Evolutionary conservation across 1,284 basidiomycete species (phyloP).

Genomic region (Trichosporon ovoides): DNA sequence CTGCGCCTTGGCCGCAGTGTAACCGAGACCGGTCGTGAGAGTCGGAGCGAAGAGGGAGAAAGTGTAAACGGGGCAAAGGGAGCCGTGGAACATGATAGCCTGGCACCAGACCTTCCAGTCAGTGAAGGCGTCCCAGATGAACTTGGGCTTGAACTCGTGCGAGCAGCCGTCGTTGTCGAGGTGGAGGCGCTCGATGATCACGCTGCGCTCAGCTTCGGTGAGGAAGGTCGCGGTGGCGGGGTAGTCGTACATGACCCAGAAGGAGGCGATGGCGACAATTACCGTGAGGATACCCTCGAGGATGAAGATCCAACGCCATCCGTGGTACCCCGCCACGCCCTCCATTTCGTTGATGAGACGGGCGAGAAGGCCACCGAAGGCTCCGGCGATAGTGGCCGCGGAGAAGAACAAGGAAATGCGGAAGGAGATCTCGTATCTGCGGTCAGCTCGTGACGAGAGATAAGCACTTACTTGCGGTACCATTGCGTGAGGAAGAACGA

Average conservation of each 20-base stretch:
- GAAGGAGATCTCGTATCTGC: slow-evolving; percentile 36
- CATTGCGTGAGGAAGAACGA: slow-evolving; percentile 37
- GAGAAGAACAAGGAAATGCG: slow-evolving; percentile 43
- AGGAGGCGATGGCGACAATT: slow-evolving; percentile 59
- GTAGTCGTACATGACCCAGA: slow-evolving; percentile 73
- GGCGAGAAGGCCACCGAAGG: slow-evolving; percentile 46
- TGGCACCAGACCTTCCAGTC: slow-evolving; percentile 41
- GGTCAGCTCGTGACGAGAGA: slow-evolving; percentile 32
- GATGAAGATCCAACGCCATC: slow-evolving; percentile 65
- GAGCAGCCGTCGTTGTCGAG: slow-evolving; percentile 32
- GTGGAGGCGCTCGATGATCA: slow-evolving; percentile 25
- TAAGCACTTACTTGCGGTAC: slow-evolving; percentile 23
- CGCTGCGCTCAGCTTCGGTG: slow-evolving; percentile 57
- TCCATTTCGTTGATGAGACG: slow-evolving; percentile 46
- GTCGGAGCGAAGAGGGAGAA: slow-evolving; percentile 55
- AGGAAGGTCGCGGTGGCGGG: slow-evolving; percentile 72
- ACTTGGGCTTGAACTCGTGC: slow-evolving; percentile 31
- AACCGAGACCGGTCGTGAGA: slow-evolving; percentile 51
- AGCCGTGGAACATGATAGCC: slow-evolving; percentile 35
- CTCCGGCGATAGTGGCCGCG: slow-evolving; percentile 44
- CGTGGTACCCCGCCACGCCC: slow-evolving; percentile 37
- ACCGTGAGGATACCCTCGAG: slow-evolving; percentile 68
- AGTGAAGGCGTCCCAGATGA: slow-evolving; percentile 25
- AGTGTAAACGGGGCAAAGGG: slow-evolving; percentile 56
- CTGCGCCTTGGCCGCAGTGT: slow-evolving; percentile 64